Base-by-base conservation (phyloP, 768 basidiomycete species). In the Termitomyces sp. region DNA sequence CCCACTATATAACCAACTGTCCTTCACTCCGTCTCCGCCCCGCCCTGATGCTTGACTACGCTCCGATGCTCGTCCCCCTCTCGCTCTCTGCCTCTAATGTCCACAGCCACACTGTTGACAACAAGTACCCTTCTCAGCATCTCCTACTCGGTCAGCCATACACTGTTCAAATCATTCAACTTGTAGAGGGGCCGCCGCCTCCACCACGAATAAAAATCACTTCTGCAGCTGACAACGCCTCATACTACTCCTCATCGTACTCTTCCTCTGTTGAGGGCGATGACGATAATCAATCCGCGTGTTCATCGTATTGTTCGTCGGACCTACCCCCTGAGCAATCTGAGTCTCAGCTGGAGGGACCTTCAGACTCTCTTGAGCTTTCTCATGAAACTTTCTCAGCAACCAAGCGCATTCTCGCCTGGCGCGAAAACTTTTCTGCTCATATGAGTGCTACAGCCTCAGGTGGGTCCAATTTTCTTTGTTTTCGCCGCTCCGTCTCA, bases 221-320 rank as follows among this genome's bases (percentile, higher is more conserved):
- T 48, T 79, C 71, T 59, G 72, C 72, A 57, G 68, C 74, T 66
- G 70, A 64, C 64, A 71, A 67, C 36, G 66, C 71, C 55, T 74
- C 73, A 20, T 71, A 71, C 33, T 73, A 75, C 8, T 80, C 73
- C 48, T 74, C 72, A 7, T 70, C 70, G 18, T 73, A 72, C 2
- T 76, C 75, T 6, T 76, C 77, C 0, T 77, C 65, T 20, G 55
- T 32, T 7, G 51, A 53, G 9, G 50, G 40, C 42, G 45, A 54
- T 0, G 68, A 74, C 61, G 69, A 78, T 58, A 80, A 80, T n/a
- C 80, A 81, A 61, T 70, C 68, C n/a, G 72, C 69, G 26, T 78
- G 77, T 69, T 78, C 83, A 0, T 88, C 86, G 0, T 90, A 89
- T 62, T 90, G 88, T 76, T 90, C 88, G 20, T 90, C 87, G 20